Percentiles rank a stretch among this genome's conserved stretches.
Conservation (phyloP, 2,329 filamentous ascomycete species). For the Fusarium falciforme region DNA sequence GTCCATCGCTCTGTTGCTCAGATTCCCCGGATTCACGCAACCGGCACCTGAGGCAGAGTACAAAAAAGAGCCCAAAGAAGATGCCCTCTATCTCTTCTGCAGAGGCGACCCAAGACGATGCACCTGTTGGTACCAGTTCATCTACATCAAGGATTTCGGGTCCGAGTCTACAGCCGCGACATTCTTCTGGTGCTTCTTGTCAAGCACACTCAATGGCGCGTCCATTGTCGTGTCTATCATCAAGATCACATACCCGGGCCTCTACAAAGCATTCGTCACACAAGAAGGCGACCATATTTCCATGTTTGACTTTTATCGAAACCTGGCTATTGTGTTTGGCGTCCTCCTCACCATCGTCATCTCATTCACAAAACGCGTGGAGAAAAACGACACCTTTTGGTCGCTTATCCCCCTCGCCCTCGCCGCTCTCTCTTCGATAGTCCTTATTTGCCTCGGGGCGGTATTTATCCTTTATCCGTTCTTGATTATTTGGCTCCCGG, state of each 20-base stretch:
- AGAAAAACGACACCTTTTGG: not conserved
- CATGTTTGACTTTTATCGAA: not conserved
- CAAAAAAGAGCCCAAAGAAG: not conserved
- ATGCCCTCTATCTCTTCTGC: not conserved
- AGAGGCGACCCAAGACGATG: not conserved
- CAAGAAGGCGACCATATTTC: not conserved
- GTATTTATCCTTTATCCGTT: not conserved
- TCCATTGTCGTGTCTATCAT: not conserved
- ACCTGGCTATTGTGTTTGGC: not conserved
- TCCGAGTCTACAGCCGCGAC: not conserved
- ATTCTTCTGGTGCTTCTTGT: not conserved
- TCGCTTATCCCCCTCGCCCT: not conserved
- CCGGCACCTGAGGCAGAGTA: not conserved
- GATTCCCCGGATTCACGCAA: slow-evolving; percentile 8
- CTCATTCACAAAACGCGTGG: not conserved
- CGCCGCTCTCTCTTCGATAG: not conserved
- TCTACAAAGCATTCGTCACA: not conserved
- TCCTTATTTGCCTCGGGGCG: not conserved
- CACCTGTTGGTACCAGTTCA: not conserved
- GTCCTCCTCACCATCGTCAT: not conserved
- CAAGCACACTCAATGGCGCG: not conserved
- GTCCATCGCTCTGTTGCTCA: slow-evolving; percentile 13
- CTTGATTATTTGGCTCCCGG: not conserved
- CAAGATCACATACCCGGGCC: not conserved
- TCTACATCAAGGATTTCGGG: not conserved